Conservation (phyloP, 257 asterid species). For the Haberlea rhodopensis region DNA sequence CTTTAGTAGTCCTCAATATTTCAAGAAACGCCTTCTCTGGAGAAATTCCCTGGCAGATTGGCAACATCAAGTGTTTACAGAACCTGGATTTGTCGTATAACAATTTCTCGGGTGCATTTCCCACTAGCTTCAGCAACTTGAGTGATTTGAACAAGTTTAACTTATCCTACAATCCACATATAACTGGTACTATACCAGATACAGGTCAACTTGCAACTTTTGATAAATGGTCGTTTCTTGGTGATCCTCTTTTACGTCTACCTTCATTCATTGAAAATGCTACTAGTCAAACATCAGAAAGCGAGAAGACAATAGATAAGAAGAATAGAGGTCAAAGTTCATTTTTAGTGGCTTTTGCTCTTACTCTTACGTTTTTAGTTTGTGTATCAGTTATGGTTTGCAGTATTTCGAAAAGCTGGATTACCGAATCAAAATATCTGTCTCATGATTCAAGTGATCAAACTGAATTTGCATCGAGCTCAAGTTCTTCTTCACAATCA, state of each 20-base stretch:
- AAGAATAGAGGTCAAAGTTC: constrained; percentile 30
- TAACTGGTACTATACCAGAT: constrained; percentile 38
- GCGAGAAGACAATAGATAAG: constrained; percentile 1
- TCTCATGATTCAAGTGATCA: constrained; percentile 44
- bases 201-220: constrained; percentile 46
- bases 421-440: constrained; percentile 36
- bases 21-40: constrained; percentile 41
- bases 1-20: constrained; percentile 30
- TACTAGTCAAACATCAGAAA: constrained; percentile 17
- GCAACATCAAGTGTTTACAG: constrained; percentile 32
- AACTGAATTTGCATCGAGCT: constrained; percentile 44
- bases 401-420: constrained; percentile 49
- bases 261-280: constrained; percentile 37
- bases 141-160: constrained; percentile 34
- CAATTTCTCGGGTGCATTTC: constrained; percentile 45
- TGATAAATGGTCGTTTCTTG: constrained; percentile 41
- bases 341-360: constrained; percentile 33
- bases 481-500: constrained; percentile 62
- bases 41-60: constrained; percentile 38
- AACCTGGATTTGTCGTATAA: constrained; percentile 43
- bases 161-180: constrained; percentile 46
- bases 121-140: constrained; percentile 34
- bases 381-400: constrained; percentile 58
- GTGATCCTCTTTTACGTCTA: constrained; percentile 35
- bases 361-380: constrained; percentile 53